Evolutionary conservation across 768 basidiomycete species (phyloP), one percentile per base, ranked within the genome.

Genomic region (Pseudohyphozyma bogoriensis): DNA sequence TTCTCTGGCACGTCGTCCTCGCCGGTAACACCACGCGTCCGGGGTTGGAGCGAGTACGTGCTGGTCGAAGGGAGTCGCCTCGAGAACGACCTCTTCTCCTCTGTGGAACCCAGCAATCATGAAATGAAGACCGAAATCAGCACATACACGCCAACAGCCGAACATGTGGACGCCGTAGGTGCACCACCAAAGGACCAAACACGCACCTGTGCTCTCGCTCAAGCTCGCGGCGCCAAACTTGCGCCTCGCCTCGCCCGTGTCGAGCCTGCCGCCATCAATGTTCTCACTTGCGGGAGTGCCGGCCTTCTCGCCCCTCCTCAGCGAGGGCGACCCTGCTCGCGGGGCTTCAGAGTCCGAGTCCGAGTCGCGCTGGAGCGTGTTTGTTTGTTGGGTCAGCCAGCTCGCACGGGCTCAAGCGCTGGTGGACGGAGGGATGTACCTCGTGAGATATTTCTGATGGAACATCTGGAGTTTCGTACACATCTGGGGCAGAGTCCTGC

Each of bases 401-500:
- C n/a, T n/a, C n/a, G 7, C 15, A 47, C 58, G 28, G 22, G 44
- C 35, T 45, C 31, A 37, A 55, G 18, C 16, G 16, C 15, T 31
- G 32, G 20, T 13, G 18, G 33, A 35, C 31, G 49, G 15, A 33
- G 29, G 20, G 42, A 44, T 18, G 47, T 3, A 64, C 64, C 28
- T 60, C 54, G 33, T 55, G 52, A 75, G 73, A 51, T 79, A 77
- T 32, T 79, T 72, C 20, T 78, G 73, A 18, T 80, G 83, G 69
- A 20, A 81, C 77, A 66, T 93, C 90, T 49, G 87, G 85, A 0
- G 90, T 93, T 72, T 93, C 90, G 71, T 93, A 93, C 46, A 93
- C 82, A 73, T 93, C 90, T 42, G 82, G 89, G 2, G 87, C 89
- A 26, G 86, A 87, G 74, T 91, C 89, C 89, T 93, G 69, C n/a